A percentile compares a stretch with the other conserved stretches of the same genome.
These are phyloP conservation scores for Leptographium flavum DNA, from an alignment of 2,329 filamentous ascomycete genomes.

Conservation along the genomic window DNA sequence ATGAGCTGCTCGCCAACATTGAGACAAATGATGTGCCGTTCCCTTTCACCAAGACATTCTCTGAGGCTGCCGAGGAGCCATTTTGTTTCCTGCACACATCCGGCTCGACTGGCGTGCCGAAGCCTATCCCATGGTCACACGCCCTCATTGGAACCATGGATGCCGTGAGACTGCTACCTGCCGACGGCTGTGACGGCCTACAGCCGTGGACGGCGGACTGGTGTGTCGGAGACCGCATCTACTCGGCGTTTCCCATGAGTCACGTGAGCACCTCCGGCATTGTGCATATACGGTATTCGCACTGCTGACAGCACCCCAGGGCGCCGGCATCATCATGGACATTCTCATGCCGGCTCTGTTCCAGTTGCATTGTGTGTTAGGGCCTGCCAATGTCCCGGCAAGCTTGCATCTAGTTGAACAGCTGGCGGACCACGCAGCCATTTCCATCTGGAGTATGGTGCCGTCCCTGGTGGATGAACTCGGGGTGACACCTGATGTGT, in stretches of 20 bases:
- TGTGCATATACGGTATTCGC: too few species aligned
- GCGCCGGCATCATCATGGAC: constrained; percentile 2
- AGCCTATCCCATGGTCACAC: constrained; percentile 23
- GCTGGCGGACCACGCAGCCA: constrained; percentile 15
- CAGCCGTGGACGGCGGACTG: constrained; percentile 1
- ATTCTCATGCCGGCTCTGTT: constrained; percentile 2
- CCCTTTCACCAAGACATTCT: constrained; percentile 12
- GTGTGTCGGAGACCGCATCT: constrained; percentile 1
- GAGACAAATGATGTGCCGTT: not conserved
- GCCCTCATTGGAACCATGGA: not conserved
- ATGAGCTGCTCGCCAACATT: not conserved
- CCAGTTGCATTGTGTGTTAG: not conserved
- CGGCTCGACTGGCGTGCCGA: constrained; percentile 30
- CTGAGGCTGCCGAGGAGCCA: constrained; percentile 11
- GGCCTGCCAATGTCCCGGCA: not conserved
- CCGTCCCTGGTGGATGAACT: constrained; percentile 30
- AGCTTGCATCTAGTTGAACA: constrained; percentile 19
- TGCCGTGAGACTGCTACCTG: not conserved
- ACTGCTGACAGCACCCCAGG: not conserved
- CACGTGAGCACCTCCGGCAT: constrained; percentile 12
- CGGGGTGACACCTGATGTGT: constrained; percentile 18
- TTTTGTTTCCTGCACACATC: constrained; percentile 28
- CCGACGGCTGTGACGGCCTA: constrained; percentile 1
- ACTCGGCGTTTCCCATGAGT: constrained; percentile 21
- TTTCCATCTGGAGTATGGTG: constrained; percentile 19